Evolutionary conservation across 176 grass and related monocot species (phyloP).

Genomic region (Aechmea fasciata): DNA sequence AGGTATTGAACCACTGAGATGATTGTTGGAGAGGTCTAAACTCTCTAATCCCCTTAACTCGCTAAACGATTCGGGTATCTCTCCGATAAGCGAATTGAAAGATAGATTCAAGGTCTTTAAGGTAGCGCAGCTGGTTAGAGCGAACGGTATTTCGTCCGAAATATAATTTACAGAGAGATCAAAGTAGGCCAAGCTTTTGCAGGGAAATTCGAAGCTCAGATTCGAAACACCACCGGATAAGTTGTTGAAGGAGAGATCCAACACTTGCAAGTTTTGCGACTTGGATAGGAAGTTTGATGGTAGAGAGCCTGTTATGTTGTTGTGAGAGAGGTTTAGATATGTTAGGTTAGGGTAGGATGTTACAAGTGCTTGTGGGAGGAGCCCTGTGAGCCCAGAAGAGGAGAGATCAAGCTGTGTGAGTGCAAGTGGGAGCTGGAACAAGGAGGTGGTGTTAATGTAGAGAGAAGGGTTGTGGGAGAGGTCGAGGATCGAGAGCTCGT

Average conservation of each 20-base stretch:
- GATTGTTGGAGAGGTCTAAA: constrained; percentile 68
- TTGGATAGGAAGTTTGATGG: constrained; percentile 26
- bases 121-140: constrained; percentile 40
- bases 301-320: constrained; percentile 62
- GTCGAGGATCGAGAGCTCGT: constrained; percentile 45
- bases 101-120: constrained; percentile 66
- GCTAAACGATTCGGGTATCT: constrained; percentile 34
- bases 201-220: constrained; percentile 25
- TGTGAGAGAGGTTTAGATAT: constrained; percentile 42
- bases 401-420: constrained; percentile 55
- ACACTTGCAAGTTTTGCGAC: constrained; percentile 27
- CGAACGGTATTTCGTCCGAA: constrained; percentile 39
- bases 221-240: constrained; percentile 48
- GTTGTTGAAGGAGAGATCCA: constrained; percentile 86
- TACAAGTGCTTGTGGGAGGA: constrained; percentile 40
- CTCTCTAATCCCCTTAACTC: constrained; percentile 38
- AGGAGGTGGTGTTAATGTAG: constrained; percentile 29
- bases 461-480: constrained; percentile 54
- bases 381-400: constrained; percentile 41
- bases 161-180: constrained; percentile 67
- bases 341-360: constrained; percentile 42
- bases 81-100: constrained; percentile 45
- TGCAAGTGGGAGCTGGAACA: constrained; percentile 30
- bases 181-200: constrained; percentile 28
- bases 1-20: constrained; percentile 46